Evolutionary conservation across 2,329 filamentous ascomycete species (phyloP).

Genomic region (Escovopsis sp.): DNA sequence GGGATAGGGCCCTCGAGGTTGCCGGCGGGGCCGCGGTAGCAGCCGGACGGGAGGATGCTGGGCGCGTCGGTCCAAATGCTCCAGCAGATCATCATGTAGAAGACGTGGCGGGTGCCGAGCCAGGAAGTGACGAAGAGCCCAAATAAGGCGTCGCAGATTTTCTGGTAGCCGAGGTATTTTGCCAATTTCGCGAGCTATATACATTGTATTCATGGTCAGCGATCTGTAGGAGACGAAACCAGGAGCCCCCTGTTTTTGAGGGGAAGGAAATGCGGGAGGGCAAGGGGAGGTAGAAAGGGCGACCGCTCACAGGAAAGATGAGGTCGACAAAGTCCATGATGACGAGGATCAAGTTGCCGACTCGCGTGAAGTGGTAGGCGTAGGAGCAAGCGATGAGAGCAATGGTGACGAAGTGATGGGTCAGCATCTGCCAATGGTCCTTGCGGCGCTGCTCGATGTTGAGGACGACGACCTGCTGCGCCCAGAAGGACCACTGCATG

Average conservation of each 20-base stretch:
- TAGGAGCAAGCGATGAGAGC: slow-evolving; percentile 69
- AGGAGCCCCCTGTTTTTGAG: too few species aligned
- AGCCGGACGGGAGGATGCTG: slow-evolving; percentile 46
- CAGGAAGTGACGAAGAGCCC: slow-evolving; percentile 75
- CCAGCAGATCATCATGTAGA: slow-evolving; percentile 68
- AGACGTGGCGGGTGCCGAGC: slow-evolving; percentile 67
- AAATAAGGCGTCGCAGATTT: slow-evolving; percentile 68
- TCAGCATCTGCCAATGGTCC: slow-evolving; percentile 92
- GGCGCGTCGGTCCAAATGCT: slow-evolving; percentile 59
- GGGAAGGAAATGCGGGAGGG: background rate
- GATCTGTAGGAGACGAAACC: too few species aligned
- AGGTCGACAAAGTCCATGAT: slow-evolving; percentile 92
- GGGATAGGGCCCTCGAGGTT: slow-evolving; percentile 39
- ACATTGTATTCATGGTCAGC: too few species aligned
- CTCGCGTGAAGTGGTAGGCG: slow-evolving; percentile 70
- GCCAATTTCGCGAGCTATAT: slow-evolving; percentile 76
- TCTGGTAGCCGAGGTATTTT: slow-evolving; percentile 70
- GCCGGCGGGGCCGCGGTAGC: slow-evolving; percentile 47
- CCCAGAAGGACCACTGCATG: slow-evolving; percentile 80
- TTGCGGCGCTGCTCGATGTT: slow-evolving; percentile 90
- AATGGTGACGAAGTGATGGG: slow-evolving; percentile 87
- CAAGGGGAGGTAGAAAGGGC: background rate
- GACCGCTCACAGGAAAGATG: slow-evolving; percentile 55
- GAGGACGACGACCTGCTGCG: slow-evolving; percentile 87
- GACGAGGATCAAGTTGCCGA: slow-evolving; percentile 77